Conservation (phyloP, 331 rosid species). For the Erythrophleum ivorense region DNA sequence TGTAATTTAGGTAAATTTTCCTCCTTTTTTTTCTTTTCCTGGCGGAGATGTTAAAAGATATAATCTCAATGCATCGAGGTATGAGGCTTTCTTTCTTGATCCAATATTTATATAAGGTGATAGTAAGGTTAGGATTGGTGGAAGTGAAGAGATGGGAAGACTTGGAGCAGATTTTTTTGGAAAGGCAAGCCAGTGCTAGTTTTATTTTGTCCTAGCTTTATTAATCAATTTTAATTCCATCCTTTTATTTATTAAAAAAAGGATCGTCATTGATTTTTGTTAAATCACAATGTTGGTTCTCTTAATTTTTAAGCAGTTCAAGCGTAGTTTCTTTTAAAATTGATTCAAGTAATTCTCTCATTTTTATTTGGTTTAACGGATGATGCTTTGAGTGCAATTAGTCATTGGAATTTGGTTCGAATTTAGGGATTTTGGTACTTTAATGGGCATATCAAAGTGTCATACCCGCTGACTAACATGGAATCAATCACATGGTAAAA, state of each 20-base stretch:
- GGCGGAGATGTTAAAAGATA: slow-evolving; percentile 31
- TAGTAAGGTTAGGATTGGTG: slow-evolving; percentile 49
- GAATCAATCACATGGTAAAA: too few species aligned
- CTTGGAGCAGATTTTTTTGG: slow-evolving; percentile 44
- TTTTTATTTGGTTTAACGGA: not conserved
- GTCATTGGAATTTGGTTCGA: not conserved
- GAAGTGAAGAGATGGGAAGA: slow-evolving; percentile 43
- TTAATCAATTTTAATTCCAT: slow-evolving; percentile 42
- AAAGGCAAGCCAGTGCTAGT: slow-evolving; percentile 42
- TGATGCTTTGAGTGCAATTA: not conserved
- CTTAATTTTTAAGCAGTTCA: not conserved
- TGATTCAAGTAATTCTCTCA: not conserved
- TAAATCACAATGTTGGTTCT: not conserved
- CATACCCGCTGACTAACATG: too few species aligned
- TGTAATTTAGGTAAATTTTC: slow-evolving; percentile 50
- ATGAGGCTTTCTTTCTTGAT: slow-evolving; percentile 49
- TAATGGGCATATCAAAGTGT: not conserved
- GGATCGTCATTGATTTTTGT: slow-evolving; percentile 18
- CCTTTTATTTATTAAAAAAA: slow-evolving; percentile 15
- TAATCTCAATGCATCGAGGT: slow-evolving; percentile 47
- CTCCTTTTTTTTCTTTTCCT: slow-evolving; percentile 16
- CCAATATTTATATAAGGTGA: slow-evolving; percentile 52
- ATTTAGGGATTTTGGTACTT: not conserved
- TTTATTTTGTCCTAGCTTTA: slow-evolving; percentile 33
- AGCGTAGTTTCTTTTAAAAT: not conserved